Conservation (phyloP, 768 basidiomycete genomes). For the Neoboletus subvelutipes region DNA sequence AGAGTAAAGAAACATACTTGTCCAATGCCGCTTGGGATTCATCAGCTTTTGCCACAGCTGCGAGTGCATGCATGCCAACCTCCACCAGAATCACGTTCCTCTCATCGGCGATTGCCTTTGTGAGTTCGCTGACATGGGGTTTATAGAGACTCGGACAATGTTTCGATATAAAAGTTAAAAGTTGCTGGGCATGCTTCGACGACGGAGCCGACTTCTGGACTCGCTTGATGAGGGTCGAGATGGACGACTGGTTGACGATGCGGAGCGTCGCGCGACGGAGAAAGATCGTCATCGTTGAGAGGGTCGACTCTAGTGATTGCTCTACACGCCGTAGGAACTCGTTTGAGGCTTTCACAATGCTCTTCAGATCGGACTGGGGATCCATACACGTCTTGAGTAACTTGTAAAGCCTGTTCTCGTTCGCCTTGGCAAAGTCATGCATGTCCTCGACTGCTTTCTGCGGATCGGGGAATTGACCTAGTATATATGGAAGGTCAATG, state of each 20-base stretch:
- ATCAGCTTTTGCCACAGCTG: constrained; percentile 63
- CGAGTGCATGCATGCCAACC: constrained; percentile 73
- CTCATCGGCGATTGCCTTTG: constrained; percentile 68
- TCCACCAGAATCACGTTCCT: constrained; percentile 56
- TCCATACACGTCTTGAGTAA: constrained; percentile 81
- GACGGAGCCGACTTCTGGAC: constrained; percentile 49
- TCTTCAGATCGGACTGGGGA: constrained; percentile 78
- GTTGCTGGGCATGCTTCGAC: constrained; percentile 46
- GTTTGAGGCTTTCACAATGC: constrained; percentile 73
- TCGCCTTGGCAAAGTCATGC: constrained; percentile 77
- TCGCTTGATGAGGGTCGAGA: constrained; percentile 77
- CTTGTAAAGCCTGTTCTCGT: constrained; percentile 85
- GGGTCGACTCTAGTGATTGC: constrained; percentile 57
- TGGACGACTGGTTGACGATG: constrained; percentile 80
- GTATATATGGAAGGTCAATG: not conserved
- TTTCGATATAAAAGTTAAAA: constrained; percentile 68
- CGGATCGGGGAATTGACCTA: constrained; percentile 64
- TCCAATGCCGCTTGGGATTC: constrained; percentile 56
- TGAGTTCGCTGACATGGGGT: constrained; percentile 72
- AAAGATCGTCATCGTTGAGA: constrained; percentile 67
- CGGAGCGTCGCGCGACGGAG: constrained; percentile 70
- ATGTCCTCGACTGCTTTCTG: constrained; percentile 79
- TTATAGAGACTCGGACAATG: constrained; percentile 72
- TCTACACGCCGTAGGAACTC: constrained; percentile 81
- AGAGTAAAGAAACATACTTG: constrained; percentile 49